phyloP scores from a whole-genome alignment of 768 basidiomycete genomes.

The Gloeopeniophorella convolvens region DNA sequence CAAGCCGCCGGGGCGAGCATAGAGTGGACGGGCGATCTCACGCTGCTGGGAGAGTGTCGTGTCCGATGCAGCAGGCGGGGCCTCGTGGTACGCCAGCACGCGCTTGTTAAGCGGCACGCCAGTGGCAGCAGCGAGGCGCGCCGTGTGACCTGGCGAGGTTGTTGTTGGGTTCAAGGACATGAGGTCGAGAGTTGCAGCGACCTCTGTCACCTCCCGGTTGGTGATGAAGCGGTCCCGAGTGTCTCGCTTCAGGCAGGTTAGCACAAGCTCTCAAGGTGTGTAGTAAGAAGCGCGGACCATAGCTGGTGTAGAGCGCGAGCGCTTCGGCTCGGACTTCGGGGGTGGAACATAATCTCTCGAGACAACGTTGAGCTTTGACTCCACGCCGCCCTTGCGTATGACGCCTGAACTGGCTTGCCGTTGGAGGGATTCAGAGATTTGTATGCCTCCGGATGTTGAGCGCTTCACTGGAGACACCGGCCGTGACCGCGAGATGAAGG shows the following conservation, averaged over 20 bases:
- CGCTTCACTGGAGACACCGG: conserved; percentile 64
- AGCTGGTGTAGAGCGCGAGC: conserved; percentile 69
- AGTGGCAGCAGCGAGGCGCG: conserved; percentile 67
- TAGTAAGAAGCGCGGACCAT: conserved; percentile 26
- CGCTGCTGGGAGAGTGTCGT: conserved; percentile 70
- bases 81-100: conserved; percentile 84
- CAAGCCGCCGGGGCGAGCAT: conserved; percentile 58
- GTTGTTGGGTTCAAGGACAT: conserved; percentile 51
- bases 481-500: conserved; percentile 52
- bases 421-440: conserved; percentile 47
- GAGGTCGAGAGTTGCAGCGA: conserved; percentile 60
- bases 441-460: conserved; percentile 39
- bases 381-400: conserved; percentile 70
- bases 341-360: conserved; percentile 73
- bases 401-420: conserved; percentile 62
- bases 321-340: conserved; percentile 51
- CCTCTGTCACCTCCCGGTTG: conserved; percentile 44
- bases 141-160: conserved; percentile 70
- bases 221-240: conserved; percentile 71
- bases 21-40: conserved; percentile 69
- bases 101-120: conserved; percentile 74
- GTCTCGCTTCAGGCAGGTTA: conserved; percentile 32
- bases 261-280: not conserved
- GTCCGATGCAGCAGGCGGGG: conserved; percentile 75
- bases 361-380: conserved; percentile 71